phyloP scores from a whole-genome alignment of 2,329 filamentous ascomycete species.

The Cladophialophora psammophila region DNA sequence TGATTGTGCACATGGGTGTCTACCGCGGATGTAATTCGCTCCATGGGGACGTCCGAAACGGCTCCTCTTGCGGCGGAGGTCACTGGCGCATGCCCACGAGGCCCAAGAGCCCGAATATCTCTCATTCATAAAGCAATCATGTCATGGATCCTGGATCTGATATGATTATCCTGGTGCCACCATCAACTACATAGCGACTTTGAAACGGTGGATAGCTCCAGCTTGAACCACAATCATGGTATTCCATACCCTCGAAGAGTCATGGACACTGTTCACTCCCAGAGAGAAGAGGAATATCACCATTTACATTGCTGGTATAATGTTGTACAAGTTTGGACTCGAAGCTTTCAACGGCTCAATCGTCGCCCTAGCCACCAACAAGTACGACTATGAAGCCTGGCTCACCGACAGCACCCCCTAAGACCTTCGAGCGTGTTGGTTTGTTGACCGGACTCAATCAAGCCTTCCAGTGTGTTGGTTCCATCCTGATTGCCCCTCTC shows the following conservation, averaged over 20 bases:
- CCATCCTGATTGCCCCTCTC: constrained; percentile 59
- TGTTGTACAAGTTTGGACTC: constrained; percentile 62
- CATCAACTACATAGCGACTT: not conserved
- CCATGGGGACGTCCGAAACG: not conserved
- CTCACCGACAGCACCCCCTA: constrained; percentile 43
- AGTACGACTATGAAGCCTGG: constrained; percentile 56
- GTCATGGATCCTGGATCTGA: not conserved
- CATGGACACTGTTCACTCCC: constrained; percentile 45
- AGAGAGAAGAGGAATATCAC: constrained; percentile 56
- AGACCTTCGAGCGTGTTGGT: constrained; percentile 57
- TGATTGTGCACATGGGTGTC: not conserved
- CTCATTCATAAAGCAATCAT: not conserved
- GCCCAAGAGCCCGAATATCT: not conserved
- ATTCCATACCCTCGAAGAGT: constrained; percentile 4
- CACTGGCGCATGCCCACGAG: not conserved
- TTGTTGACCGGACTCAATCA: constrained; percentile 59
- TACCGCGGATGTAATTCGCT: not conserved
- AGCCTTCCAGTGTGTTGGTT: constrained; percentile 60
- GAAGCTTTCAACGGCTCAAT: constrained; percentile 62
- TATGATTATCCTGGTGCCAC: not conserved
- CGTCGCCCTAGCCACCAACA: constrained; percentile 58
- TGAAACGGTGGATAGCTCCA: not conserved
- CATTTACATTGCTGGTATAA: constrained; percentile 59
- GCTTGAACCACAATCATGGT: constrained; percentile 1
- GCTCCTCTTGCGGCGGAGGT: not conserved